Evolutionary conservation across 108 stramenopile species (phyloP).

Genomic region (Epithemia pelagica): DNA sequence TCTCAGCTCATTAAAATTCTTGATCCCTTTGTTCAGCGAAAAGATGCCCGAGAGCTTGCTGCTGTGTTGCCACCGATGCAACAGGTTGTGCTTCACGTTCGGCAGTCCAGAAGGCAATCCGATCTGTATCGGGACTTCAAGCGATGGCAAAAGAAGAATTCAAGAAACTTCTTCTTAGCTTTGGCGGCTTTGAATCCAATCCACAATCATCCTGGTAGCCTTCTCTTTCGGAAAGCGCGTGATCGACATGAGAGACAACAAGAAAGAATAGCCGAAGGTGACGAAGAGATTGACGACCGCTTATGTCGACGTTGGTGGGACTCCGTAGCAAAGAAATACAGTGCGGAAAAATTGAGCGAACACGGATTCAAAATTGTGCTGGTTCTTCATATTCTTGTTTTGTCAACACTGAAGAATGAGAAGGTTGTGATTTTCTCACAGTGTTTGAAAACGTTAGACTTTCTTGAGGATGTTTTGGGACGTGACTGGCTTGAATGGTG

Average conservation of each 20-base stretch:
- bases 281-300: not conserved
- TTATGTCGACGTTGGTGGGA: slow-evolving; percentile 37
- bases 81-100: slow-evolving; percentile 54
- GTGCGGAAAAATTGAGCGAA: slow-evolving; percentile 20
- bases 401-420: slow-evolving; percentile 25
- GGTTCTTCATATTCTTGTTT: slow-evolving; percentile 56
- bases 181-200: slow-evolving; percentile 41
- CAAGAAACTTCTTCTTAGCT: slow-evolving; percentile 41
- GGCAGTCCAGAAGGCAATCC: slow-evolving; percentile 51
- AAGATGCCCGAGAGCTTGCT: slow-evolving; percentile 35
- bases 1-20: slow-evolving; percentile 30
- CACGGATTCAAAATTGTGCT: slow-evolving; percentile 58
- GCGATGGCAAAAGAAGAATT: not conserved
- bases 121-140: slow-evolving; percentile 35
- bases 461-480: slow-evolving; percentile 42
- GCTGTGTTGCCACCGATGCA: slow-evolving; percentile 53
- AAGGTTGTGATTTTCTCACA: slow-evolving; percentile 72
- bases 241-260: too few species aligned
- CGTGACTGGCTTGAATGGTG: slow-evolving; percentile 42
- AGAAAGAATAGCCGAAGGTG: too few species aligned
- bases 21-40: slow-evolving; percentile 47
- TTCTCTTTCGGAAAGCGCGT: slow-evolving; percentile 7
- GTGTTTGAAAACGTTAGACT: slow-evolving; percentile 59
- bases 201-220: slow-evolving; percentile 57
- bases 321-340: slow-evolving; percentile 18